Percentiles rank a stretch among this genome's conserved stretches.
Conservation (phyloP, 768 basidiomycete species). For the Grammothele lineata region DNA sequence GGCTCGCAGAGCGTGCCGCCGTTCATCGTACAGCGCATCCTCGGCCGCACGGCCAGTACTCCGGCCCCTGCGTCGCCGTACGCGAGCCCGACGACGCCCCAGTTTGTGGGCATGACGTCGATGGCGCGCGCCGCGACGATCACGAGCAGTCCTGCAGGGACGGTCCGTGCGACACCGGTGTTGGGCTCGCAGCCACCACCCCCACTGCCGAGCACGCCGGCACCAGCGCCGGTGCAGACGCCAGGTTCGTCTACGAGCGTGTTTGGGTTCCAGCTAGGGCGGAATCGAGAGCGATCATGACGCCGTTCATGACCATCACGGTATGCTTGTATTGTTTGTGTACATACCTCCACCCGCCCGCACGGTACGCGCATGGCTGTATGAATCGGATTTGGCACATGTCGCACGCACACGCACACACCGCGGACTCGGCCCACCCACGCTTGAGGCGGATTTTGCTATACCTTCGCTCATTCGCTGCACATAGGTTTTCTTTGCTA, state of each 20-base stretch:
- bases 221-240: not conserved
- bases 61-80: slow-evolving; percentile 8
- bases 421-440: not conserved
- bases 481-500: slow-evolving; percentile 8
- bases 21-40: slow-evolving; percentile 31
- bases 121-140: not conserved
- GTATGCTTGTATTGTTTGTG: not conserved
- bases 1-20: slow-evolving; percentile 21
- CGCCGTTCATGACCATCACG: too few species aligned
- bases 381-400: too few species aligned
- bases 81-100: slow-evolving; percentile 14
- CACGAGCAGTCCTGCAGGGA: not conserved
- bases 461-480: slow-evolving; percentile 4
- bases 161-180: not conserved
- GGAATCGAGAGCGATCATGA: slow-evolving; percentile 4
- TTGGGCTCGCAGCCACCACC: too few species aligned
- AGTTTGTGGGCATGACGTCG: slow-evolving; percentile 5
- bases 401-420: too few species aligned
- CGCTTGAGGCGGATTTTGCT: slow-evolving; percentile 7
- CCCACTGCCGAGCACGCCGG: not conserved
- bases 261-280: slow-evolving; percentile 14
- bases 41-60: slow-evolving; percentile 14
- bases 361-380: too few species aligned
- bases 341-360: slow-evolving; percentile 5
- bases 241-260: slow-evolving; percentile 9